Evolutionary conservation across 345 rosid species (phyloP), one percentile per base, ranked within the genome.

Genomic region (Hibiscus tridactylites): DNA sequence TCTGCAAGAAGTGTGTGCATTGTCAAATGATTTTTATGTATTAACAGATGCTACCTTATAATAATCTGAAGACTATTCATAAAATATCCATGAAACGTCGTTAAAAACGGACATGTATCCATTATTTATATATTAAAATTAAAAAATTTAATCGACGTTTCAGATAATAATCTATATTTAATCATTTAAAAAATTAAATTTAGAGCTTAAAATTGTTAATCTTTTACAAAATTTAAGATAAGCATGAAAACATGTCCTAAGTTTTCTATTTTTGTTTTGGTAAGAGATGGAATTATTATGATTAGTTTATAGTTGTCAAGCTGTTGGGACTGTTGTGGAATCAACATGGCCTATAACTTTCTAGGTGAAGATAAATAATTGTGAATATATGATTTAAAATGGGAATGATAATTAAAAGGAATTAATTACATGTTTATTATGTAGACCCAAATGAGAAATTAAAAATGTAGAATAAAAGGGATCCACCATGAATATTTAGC

Each of bases 341-440:
- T 60, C 69, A 77, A 53, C 29, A 49, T 50, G 65, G 44, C 44
- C 12, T n/a, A 57, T 24, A 24, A 21, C 12, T 57, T 57, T 15
- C 6, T 47, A 31, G 57, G 19, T 19, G 76, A 57, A 21, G 31
- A 68, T 19, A 24, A 73, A 71, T 77, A 67, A 68, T 70, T 60
- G 73, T 58, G 29, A 74, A 54, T 76, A 53, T 21, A 64, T 64
- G 5, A 44, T 26, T 49, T 44, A 47, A 60, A 59, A 60, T 49
- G 26, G 62, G 62, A 74, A 76, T 71, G 80, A 77, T 75, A 71
- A 72, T 65, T 31, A 57, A 69, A 10, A 56, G 49, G 57, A 46
- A 46, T 2, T 46, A 9, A 46, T 12, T 46, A 46, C 15, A 46
- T 11, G 50, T 12, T 15, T 56, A 56, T 21, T 26, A 5, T 72